These are phyloP conservation scores for Solioccasus polychromus DNA, from an alignment of 768 basidiomycete genomes.

Conservation along the genomic window DNA sequence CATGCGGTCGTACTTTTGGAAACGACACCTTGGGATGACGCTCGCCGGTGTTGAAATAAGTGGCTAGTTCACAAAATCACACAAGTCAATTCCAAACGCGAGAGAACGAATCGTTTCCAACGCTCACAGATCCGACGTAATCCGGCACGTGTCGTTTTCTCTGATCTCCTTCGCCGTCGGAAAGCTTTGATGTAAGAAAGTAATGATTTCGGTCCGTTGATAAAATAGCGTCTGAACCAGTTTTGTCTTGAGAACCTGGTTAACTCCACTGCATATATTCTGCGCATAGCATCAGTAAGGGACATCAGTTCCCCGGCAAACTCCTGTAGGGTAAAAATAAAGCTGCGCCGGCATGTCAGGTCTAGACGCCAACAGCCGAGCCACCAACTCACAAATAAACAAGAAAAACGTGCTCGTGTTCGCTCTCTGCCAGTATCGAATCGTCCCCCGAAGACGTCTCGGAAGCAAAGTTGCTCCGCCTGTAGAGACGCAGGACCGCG, in stretches of 20 bases:
- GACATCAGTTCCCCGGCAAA: conserved; percentile 81
- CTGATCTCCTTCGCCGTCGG: conserved; percentile 8
- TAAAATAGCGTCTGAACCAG: conserved; percentile 41
- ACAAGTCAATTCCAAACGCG: conserved; percentile 7
- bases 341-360: conserved; percentile 48
- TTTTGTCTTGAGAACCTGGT: conserved; percentile 34
- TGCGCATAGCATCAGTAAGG: conserved; percentile 79
- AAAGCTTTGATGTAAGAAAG: conserved; percentile 21
- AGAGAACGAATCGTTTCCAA: neutral
- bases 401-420: conserved; percentile 84
- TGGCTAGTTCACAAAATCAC: conserved; percentile 31
- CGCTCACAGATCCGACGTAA: conserved; percentile 44
- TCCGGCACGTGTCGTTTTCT: conserved; percentile 18
- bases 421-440: conserved; percentile 39
- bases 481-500: conserved; percentile 75
- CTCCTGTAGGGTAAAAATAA: conserved; percentile 95
- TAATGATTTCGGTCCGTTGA: conserved; percentile 21
- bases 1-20: conserved; percentile 79
- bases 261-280: conserved; percentile 70
- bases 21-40: conserved; percentile 61
- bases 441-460: conserved; percentile 29
- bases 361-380: neutral
- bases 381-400: conserved; percentile 88
- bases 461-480: conserved; percentile 41
- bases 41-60: conserved; percentile 49